Evolutionary conservation across 2,329 filamentous ascomycete species (phyloP).

Genomic region (Alternaria atra): DNA sequence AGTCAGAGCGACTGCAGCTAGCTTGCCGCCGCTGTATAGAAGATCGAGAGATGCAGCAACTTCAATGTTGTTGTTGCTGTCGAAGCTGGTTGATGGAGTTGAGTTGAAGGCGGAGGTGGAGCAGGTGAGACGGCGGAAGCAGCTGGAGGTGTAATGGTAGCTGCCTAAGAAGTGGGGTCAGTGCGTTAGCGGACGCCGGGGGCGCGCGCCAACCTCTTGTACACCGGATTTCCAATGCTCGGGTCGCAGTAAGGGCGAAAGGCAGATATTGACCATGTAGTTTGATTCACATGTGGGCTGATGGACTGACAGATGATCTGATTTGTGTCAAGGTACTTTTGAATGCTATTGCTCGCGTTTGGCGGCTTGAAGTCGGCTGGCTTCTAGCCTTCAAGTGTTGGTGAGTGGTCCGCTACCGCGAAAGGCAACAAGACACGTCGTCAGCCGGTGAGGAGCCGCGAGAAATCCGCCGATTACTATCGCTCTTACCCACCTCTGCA

Average conservation of each 20-base stretch:
- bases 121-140: slow-evolving; percentile 24
- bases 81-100: slow-evolving; percentile 13
- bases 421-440: slow-evolving; percentile 8
- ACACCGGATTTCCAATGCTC: slow-evolving; percentile 17
- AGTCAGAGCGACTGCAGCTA: slow-evolving; percentile 18
- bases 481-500: not conserved
- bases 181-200: slow-evolving; percentile 14
- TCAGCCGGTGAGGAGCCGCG: slow-evolving; percentile 9
- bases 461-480: not conserved
- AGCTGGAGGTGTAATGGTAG: slow-evolving; percentile 25
- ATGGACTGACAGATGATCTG: not conserved
- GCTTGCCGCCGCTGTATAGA: slow-evolving; percentile 10
- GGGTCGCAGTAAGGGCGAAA: not conserved
- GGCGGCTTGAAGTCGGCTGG: not conserved
- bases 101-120: slow-evolving; percentile 21
- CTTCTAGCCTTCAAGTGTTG: not conserved
- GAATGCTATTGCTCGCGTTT: not conserved
- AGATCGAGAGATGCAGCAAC: slow-evolving; percentile 12
- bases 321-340: not conserved
- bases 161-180: slow-evolving; percentile 30
- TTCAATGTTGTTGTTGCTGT: slow-evolving; percentile 4
- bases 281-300: not conserved
- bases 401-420: not conserved
- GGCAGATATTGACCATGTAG: not conserved
- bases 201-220: slow-evolving; percentile 10